Base-by-base conservation (phyloP, 164 flowering plant genomes). In the Magnolia sinica region DNA sequence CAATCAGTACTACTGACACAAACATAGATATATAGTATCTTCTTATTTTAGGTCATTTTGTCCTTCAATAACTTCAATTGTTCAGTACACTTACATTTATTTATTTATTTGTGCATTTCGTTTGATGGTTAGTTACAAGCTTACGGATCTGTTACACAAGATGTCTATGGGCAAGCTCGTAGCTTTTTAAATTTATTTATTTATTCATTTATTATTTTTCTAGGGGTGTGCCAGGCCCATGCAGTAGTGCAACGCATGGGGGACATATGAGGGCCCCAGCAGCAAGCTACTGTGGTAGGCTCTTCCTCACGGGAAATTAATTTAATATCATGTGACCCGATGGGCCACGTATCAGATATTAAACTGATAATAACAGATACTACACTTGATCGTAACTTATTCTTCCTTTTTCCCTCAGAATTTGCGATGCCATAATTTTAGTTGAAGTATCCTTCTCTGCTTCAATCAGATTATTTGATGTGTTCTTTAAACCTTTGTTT, bases 321-420 rank as follows among this genome's bases (percentile, higher is more conserved):
- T 49, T 70, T 70, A 70, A 70, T 70, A 70, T 70, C 72, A 70
- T 70, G 72, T 49, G 72, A 19, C 69, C 49, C 59, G 10, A 22
- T 27, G 59, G 78, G n/a, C 76, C 80, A 78, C 80, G 74, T 74
- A 79, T 90, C 91, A 91, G 94, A 91, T 91, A 90, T 90, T 91
- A 91, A 91, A 91, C 92, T 89, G 94, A 90, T 90, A 91, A 90
- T 89, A 90, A 88, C 92, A 91, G 91, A 89, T 90, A 90, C 92
- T 91, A 90, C 93, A 87, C 91, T 91, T 90, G 95, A 91, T 90
- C 91, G 90, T 91, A 89, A 90, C 92, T 37, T 37, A 37, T 37
- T 37, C 45, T 37, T 37, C 45, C 4, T 37, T 37, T 37, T 37
- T 37, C 45, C 45, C 45, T 37, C 4, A 37, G 45, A 45, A 22